Conservation (phyloP, 768 basidiomycete genomes). For the Grammothele lineata region DNA sequence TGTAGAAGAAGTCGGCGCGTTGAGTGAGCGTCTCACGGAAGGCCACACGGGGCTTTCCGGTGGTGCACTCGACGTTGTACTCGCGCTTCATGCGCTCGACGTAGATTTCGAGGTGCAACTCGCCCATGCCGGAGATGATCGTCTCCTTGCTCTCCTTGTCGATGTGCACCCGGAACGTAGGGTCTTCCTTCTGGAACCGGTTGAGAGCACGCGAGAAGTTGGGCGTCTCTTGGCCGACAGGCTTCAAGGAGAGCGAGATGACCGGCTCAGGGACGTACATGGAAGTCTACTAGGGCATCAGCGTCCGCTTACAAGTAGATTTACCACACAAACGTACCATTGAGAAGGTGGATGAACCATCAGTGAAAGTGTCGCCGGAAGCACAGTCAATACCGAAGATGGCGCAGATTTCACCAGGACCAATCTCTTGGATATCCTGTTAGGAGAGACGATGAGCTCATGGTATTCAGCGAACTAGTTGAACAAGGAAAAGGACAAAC, state of each 20-base stretch:
- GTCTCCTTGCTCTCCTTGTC: slow-evolving; percentile 97
- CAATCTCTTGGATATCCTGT: slow-evolving; percentile 90
- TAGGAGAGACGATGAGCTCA: not conserved
- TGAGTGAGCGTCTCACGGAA: slow-evolving; percentile 93
- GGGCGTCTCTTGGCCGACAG: slow-evolving; percentile 87
- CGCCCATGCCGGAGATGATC: slow-evolving; percentile 99
- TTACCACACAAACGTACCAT: slow-evolving; percentile 56
- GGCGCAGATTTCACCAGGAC: slow-evolving; percentile 98
- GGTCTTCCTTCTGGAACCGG: slow-evolving; percentile 98
- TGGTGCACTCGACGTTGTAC: slow-evolving; percentile 89
- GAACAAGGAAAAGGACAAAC: slow-evolving; percentile 34
- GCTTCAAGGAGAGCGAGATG: slow-evolving; percentile 91
- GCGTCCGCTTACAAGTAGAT: not conserved
- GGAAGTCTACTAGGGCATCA: slow-evolving; percentile 57
- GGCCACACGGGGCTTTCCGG: slow-evolving; percentile 94
- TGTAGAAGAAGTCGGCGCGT: slow-evolving; percentile 79
- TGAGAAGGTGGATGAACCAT: slow-evolving; percentile 83
- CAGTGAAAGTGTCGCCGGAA: slow-evolving; percentile 96
- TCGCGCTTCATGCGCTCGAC: slow-evolving; percentile 99
- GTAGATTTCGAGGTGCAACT: slow-evolving; percentile 97
- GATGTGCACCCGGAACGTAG: slow-evolving; percentile 96
- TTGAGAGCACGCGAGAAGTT: slow-evolving; percentile 96
- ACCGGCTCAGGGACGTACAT: slow-evolving; percentile 99
- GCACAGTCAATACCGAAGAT: slow-evolving; percentile 99
- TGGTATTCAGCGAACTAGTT: no score